These are phyloP conservation scores for Phascolomyces articulosus DNA, from an alignment of 371 early-diverging fungal genomes.

Conservation along the genomic window DNA sequence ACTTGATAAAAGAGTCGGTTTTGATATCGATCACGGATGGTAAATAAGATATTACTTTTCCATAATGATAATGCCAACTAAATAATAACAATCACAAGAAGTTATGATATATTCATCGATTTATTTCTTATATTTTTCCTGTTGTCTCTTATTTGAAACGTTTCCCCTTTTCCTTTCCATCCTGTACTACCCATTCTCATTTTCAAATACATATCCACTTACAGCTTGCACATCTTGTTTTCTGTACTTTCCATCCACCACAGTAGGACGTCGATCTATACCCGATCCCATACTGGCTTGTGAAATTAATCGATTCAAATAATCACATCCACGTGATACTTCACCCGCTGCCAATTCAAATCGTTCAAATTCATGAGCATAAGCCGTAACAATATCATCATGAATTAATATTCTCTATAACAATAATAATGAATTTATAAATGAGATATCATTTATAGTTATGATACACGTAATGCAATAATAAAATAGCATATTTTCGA, in stretches of 20 bases:
- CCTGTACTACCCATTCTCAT: not conserved
- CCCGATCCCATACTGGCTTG: constrained; percentile 22
- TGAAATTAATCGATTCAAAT: constrained; percentile 69
- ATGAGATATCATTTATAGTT: not conserved
- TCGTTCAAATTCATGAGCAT: constrained; percentile 73
- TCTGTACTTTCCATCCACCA: constrained; percentile 55
- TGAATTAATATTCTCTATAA: constrained; percentile 59
- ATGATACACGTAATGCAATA: not conserved
- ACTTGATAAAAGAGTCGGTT: constrained; percentile 75
- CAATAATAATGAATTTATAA: not conserved
- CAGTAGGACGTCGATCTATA: constrained; percentile 43
- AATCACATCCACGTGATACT: constrained; percentile 72
- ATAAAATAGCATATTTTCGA: too few species aligned
- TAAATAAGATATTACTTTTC: constrained; percentile 69
- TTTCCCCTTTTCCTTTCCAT: too few species aligned
- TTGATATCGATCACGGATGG: constrained; percentile 61
- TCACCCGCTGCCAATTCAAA: constrained; percentile 69
- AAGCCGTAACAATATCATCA: constrained; percentile 74
- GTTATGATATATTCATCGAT: too few species aligned
- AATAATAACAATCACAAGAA: not conserved
- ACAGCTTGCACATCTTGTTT: constrained; percentile 74
- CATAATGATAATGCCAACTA: constrained; percentile 75
- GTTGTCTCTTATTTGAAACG: too few species aligned
- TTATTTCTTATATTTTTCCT: too few species aligned
- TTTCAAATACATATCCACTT: constrained; percentile 2